Evolutionary conservation across 192 early-diverging fungal species (phyloP).

Genomic region (Kappamyces sp.): DNA sequence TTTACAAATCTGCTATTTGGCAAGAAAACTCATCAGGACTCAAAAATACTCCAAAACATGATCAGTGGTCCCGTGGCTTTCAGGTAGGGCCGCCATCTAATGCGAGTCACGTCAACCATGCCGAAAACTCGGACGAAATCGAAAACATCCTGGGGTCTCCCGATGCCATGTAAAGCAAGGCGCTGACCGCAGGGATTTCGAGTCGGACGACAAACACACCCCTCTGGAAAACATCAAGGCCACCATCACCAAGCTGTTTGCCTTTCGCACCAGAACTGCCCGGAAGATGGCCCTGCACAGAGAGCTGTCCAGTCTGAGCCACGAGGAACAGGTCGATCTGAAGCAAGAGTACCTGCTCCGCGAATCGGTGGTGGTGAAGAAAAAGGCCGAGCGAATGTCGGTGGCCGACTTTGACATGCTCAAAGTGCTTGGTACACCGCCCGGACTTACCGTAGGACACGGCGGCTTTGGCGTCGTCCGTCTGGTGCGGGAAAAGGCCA

Average conservation of each 20-base stretch:
- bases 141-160: slow-evolving; percentile 44
- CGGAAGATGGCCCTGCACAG: slow-evolving; percentile 14
- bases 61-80: slow-evolving; percentile 55
- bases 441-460: slow-evolving; percentile 23
- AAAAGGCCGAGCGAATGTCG: slow-evolving; percentile 19
- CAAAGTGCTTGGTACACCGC: slow-evolving; percentile 27
- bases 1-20: not conserved
- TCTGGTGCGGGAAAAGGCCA: slow-evolving; percentile 43
- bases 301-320: slow-evolving; percentile 4
- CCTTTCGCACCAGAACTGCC: slow-evolving; percentile 6
- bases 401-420: slow-evolving; percentile 48
- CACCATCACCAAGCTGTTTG: not conserved
- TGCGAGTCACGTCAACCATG: slow-evolving; percentile 37
- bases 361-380: slow-evolving; percentile 25
- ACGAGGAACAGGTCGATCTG: slow-evolving; percentile 10
- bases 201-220: slow-evolving; percentile 34
- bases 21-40: not conserved
- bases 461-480: slow-evolving; percentile 58
- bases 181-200: slow-evolving; percentile 44
- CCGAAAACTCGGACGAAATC: slow-evolving; percentile 42
- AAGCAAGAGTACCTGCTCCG: slow-evolving; percentile 13
- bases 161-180: slow-evolving; percentile 47
- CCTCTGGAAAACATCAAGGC: slow-evolving; percentile 10
- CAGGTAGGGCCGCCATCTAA: slow-evolving; percentile 49
- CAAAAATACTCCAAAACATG: slow-evolving; percentile 34